Evolutionary conservation across 228 moss, liverwort and hornwort species (phyloP), one percentile per base, ranked within the genome.

Genomic region (Sphagnum fallax): DNA sequence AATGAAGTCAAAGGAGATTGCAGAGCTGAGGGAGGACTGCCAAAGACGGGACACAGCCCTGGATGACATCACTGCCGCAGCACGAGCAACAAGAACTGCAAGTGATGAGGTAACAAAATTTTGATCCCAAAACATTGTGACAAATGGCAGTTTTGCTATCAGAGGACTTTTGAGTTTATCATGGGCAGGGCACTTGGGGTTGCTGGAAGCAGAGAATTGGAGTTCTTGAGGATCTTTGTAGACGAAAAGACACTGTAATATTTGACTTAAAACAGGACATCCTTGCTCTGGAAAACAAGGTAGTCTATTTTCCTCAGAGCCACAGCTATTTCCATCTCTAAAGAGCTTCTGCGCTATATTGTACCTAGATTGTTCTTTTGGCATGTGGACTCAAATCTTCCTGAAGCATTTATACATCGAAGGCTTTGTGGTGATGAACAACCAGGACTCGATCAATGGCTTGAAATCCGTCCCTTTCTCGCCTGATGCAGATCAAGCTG

Each of bases 221-320:
- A 65, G 87, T 94, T 62, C 74, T 94, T 74, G 98, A 98, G 77
- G 94, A 94, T 77, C 94, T 94, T 65, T 92, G 94, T 71, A 80
- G 77, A 52, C 85, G 91, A 66, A 98, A 98, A 81, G 90, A 98
- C 76, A 77, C 75, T 70, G 84, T 84, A 66, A 90, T 98, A 60
- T 75, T 86, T 70, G 88, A 82, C 65, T 80, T 18, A 18, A 18
- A 18, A 18, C 18, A 18, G 18, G 18, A 18, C 18, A 18, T 18
- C 18, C 18, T 18, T 18, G 0, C 18, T 18, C 18, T 18, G 0
- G 0, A 18, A 18, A 18, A 18, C 18, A 18, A 18, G 18, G 18
- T 18, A 18, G 18, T 18, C 18, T 18, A 18, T 18, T 18, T 18
- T 18, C n/a, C n/a, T n/a, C n/a, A n/a, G n/a, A n/a, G n/a, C n/a